phyloP scores from a whole-genome alignment of 192 early-diverging fungal species.

The Rhizophagus prolifer region DNA sequence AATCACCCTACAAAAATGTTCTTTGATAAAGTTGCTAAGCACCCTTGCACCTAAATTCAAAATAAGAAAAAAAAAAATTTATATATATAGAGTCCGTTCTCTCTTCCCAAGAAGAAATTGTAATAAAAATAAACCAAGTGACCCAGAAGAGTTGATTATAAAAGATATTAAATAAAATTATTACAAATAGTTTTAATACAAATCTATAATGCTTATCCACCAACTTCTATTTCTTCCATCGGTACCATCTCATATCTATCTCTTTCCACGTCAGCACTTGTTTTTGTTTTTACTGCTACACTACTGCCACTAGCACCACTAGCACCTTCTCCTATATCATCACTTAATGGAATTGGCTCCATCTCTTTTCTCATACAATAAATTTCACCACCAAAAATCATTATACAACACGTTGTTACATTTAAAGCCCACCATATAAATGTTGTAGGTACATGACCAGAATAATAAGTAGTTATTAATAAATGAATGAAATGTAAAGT shows the following conservation, averaged over 20 bases:
- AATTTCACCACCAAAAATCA: slow-evolving; percentile 77
- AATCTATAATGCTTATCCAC: slow-evolving; percentile 3
- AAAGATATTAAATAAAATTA: background rate
- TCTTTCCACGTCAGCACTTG: slow-evolving; percentile 5
- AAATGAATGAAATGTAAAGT: slow-evolving; percentile 74
- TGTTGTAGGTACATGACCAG: slow-evolving; percentile 57
- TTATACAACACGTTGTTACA: slow-evolving; percentile 48
- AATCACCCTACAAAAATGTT: too few species aligned
- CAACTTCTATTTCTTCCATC: slow-evolving; percentile 31
- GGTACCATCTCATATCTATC: slow-evolving; percentile 44
- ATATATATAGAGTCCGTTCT: background rate
- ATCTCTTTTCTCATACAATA: slow-evolving; percentile 80
- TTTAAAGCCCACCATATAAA: slow-evolving; percentile 71
- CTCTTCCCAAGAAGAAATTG: background rate
- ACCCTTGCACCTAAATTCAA: too few species aligned
- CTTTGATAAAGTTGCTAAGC: too few species aligned
- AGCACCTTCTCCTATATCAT: slow-evolving; percentile 30
- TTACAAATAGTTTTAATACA: background rate
- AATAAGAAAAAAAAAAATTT: background rate
- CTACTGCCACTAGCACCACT: slow-evolving; percentile 9
- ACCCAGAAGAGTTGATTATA: background rate
- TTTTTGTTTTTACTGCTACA: background rate
- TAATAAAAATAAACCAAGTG: too few species aligned
- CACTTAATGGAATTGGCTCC: slow-evolving; percentile 54
- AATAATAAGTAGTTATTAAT: slow-evolving; percentile 55